These are phyloP conservation scores for Crithidia thermophila DNA, from an alignment of 208 protist species.

Conservation along the genomic window DNA sequence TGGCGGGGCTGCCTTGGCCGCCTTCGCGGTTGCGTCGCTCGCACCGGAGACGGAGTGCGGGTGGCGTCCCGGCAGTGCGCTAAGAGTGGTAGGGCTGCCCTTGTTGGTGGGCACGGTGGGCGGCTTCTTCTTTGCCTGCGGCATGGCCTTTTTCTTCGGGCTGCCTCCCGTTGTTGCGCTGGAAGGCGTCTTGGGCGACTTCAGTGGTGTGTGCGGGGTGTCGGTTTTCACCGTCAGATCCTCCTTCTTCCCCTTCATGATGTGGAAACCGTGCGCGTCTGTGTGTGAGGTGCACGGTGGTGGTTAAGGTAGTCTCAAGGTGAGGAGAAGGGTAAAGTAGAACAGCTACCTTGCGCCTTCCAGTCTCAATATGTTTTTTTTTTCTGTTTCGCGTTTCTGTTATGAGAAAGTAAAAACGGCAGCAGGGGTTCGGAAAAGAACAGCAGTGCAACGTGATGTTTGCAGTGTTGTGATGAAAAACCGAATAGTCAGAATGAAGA, in stretches of 20 bases:
- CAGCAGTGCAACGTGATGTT: too few species aligned
- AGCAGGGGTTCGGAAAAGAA: too few species aligned
- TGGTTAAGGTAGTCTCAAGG: too few species aligned
- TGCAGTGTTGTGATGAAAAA: too few species aligned
- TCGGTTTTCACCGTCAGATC: slow-evolving; percentile 17
- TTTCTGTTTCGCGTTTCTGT: too few species aligned
- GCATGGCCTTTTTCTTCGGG: slow-evolving; percentile 21
- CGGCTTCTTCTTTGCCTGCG: slow-evolving; percentile 28
- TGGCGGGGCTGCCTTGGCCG: neutral
- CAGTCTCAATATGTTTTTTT: too few species aligned
- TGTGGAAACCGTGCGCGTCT: too few species aligned
- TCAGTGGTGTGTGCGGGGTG: slow-evolving; percentile 6
- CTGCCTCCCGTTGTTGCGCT: neutral
- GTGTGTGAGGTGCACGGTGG: too few species aligned
- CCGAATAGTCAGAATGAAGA: neutral
- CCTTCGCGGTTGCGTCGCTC: neutral
- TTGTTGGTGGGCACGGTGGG: slow-evolving; percentile 27
- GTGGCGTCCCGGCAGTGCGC: slow-evolving; percentile 11
- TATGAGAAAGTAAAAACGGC: too few species aligned
- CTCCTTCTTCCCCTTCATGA: slow-evolving; percentile 20
- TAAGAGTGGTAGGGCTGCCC: slow-evolving; percentile 23
- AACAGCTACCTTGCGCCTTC: too few species aligned
- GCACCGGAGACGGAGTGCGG: slow-evolving; percentile 15
- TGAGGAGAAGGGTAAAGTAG: too few species aligned
- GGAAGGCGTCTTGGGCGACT: slow-evolving; percentile 11